phyloP scores from a whole-genome alignment of 306 rosid species.

The Lagenaria siceraria region DNA sequence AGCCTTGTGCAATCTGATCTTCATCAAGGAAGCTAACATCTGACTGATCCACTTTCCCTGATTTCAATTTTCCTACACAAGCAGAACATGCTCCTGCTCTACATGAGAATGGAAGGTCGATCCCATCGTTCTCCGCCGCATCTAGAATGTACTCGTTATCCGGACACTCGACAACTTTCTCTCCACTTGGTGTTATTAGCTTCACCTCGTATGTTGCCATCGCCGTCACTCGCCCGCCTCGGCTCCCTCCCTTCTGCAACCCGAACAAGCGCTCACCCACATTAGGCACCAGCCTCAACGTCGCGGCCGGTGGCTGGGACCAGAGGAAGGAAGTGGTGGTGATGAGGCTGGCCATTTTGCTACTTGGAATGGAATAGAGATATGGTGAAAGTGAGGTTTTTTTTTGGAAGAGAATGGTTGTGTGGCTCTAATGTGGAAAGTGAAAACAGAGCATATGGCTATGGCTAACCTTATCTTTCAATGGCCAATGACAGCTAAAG shows the following conservation, averaged over 20 bases:
- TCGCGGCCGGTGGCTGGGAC: not conserved
- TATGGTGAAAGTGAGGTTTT: not conserved
- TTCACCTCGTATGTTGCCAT: conserved; percentile 54
- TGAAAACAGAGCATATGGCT: not conserved
- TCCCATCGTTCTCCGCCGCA: conserved; percentile 39
- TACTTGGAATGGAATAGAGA: not conserved
- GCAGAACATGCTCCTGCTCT: conserved; percentile 84
- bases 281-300: not conserved
- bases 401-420: not conserved
- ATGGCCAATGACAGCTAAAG: not conserved
- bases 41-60: conserved; percentile 44
- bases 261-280: not conserved
- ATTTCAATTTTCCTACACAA: conserved; percentile 43
- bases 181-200: conserved; percentile 53
- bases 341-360: conserved; percentile 35
- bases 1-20: conserved; percentile 27
- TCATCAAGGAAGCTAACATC: conserved; percentile 76
- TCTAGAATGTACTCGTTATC: conserved; percentile 55
- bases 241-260: conserved; percentile 1
- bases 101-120: conserved; percentile 76
- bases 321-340: conserved; percentile 48
- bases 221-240: conserved; percentile 39
- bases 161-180: conserved; percentile 32
- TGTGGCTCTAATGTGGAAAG: not conserved
- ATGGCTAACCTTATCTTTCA: not conserved